Evolutionary conservation across 1,284 basidiomycete genomes (phyloP).

Genomic region (Ustilago xerochloae): DNA sequence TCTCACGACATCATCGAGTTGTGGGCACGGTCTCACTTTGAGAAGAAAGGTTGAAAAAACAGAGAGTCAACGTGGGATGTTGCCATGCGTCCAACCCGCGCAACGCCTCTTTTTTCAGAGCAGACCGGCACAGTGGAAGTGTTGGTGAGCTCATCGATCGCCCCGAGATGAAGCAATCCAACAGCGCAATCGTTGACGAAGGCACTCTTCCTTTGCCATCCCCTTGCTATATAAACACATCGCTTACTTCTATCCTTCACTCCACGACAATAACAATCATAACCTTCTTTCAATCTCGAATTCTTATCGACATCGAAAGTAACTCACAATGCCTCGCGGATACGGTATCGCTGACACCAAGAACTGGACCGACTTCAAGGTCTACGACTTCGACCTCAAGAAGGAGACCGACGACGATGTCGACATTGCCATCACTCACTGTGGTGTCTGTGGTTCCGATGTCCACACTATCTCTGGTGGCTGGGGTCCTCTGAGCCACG

Average conservation of each 20-base stretch:
- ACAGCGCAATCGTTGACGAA: too few species aligned
- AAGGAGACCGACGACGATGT: slow-evolving; percentile 62
- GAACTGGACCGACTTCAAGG: slow-evolving; percentile 67
- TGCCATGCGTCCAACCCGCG: neutral
- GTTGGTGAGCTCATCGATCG: slow-evolving; percentile 9
- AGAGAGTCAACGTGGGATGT: slow-evolving; percentile 29
- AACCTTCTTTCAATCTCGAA: too few species aligned
- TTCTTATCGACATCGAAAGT: neutral
- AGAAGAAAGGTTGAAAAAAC: slow-evolving; percentile 6
- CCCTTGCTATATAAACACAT: neutral
- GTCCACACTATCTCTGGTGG: slow-evolving; percentile 64
- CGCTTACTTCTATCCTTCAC: neutral
- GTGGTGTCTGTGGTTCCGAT: slow-evolving; percentile 62
- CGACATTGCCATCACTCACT: slow-evolving; percentile 62
- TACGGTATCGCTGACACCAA: slow-evolving; percentile 65
- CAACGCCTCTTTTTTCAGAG: slow-evolving; percentile 4
- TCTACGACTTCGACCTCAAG: slow-evolving; percentile 66
- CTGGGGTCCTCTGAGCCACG: slow-evolving; percentile 60
- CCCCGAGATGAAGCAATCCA: slow-evolving; percentile 13
- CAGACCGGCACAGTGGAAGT: neutral
- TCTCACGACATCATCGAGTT: slow-evolving; percentile 31
- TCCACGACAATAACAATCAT: neutral
- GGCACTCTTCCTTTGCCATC: neutral
- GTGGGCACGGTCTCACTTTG: slow-evolving; percentile 7
- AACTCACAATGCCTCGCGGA: slow-evolving; percentile 52